These are phyloP conservation scores for Secale cereale DNA, from an alignment of 176 grass and related monocot genomes.

Conservation along the genomic window DNA sequence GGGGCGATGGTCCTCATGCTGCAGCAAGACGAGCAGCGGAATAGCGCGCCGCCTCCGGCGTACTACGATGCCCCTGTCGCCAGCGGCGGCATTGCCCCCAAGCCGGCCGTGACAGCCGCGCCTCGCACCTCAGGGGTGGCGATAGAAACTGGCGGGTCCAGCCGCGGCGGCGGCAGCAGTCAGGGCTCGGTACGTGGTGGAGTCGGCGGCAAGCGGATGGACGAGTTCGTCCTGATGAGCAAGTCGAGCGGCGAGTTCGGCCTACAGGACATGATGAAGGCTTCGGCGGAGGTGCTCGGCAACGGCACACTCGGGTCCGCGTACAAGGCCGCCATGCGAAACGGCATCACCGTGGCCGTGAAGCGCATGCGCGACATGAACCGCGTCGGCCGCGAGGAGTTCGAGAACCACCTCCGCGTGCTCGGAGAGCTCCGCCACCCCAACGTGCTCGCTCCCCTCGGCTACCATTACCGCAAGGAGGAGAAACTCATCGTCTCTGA, in stretches of 20 bases:
- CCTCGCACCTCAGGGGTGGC: neutral
- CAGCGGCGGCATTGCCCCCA: neutral
- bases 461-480: constrained; percentile 76
- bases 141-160: constrained; percentile 12
- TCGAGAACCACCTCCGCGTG: constrained; percentile 57
- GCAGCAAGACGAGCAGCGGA: constrained; percentile 18
- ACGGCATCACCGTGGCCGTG: constrained; percentile 51
- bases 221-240: constrained; percentile 64
- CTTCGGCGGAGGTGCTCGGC: constrained; percentile 77
- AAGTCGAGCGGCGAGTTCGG: constrained; percentile 41
- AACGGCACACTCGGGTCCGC: constrained; percentile 67
- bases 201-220: neutral
- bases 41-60: neutral
- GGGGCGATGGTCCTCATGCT: constrained; percentile 39
- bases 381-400: constrained; percentile 50
- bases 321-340: constrained; percentile 83
- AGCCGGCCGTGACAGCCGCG: neutral
- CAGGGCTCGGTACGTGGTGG: neutral
- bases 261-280: constrained; percentile 86
- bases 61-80: neutral
- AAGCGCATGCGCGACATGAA: constrained; percentile 96
- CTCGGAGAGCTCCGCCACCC: constrained; percentile 64
- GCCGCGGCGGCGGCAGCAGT: constrained; percentile 12
- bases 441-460: constrained; percentile 66
- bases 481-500: constrained; percentile 86